Base-by-base conservation (phyloP, 2,329 filamentous ascomycete genomes). In the Rutstroemia sp. region DNA sequence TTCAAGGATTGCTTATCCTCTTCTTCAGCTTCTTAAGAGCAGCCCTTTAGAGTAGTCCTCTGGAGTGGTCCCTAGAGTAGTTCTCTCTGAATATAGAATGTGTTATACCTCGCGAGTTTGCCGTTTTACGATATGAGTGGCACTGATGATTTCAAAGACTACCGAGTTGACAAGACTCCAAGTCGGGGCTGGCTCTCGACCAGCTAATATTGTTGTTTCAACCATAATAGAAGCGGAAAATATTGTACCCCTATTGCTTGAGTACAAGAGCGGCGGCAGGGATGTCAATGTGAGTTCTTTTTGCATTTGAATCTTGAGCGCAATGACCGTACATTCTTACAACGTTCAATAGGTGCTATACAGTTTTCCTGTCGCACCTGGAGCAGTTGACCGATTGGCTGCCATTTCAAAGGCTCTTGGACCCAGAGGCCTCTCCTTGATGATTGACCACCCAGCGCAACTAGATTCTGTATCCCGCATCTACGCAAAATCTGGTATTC, bases 161-260 rank as follows among this genome's bases (percentile, higher is more conserved):
- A 73, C 75, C 5, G 81, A 90, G 68, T 70, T 89, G 50, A 79
- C 86, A 2, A 75, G 76, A 52, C 71, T 90, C 23, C 87, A 92
- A 78, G 82, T 90, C n/a, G 86, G 87, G 8, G 70, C 77, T 27
- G 64, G 64, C 1, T 42, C 27, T 67, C 76, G 55, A 64, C 72
- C 47, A 67, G 72, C 51, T 19, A 83, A 86, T 39, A 74, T 92
- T 53, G 78, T 92, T 37, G 83, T 86, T 1, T 92, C 87, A 1
- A 94, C 89, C 0, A 62, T 92, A n/a, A 73, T 80, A 2, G 89
- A 92, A 70, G 83, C 84, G 1, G 88, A 92, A 68, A 78, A 81
- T 51, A 72, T 92, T 5, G 58, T 81, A 7, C 81, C 81, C 0
- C 76, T 84, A 42, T 71, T 92, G 1, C 69, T 77, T 10, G 78